Base-by-base conservation (phyloP, 805 yeast genomes). In the Kregervanrija pseudodelftensis region DNA sequence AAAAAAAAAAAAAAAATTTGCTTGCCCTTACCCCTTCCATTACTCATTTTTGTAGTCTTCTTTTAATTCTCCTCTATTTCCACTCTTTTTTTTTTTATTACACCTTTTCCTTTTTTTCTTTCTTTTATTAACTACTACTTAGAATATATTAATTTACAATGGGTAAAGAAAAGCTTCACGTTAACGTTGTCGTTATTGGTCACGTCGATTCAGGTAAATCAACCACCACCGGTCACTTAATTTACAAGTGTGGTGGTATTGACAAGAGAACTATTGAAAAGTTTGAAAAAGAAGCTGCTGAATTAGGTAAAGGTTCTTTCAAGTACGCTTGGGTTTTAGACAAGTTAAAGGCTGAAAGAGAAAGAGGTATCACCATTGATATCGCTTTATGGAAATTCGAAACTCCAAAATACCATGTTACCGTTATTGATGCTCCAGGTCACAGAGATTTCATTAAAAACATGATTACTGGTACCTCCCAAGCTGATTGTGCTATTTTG, bases 161-260 rank as follows among this genome's bases (percentile, higher is more conserved):
- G 28, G 28, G 28, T 22, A 22, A 22, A 7, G 28, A 22, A 14
- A 14, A 14, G 38, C 16, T 8, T 76, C 96, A 89, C 85, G 85
- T 90, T 79, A 90, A 89, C 95, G 93, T 90, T 77, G 97, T 90
- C 74, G 96, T 90, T 72, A 89, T 90, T 74, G 96, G 96, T 76
- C 96, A 90, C 95, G 96, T 90, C 96, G 96, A 90, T 77, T 89
- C 96, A 66, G 90, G 89, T 77, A 83, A 85, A 79, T 89, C 96
- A 57, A 89, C 96, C 69, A 89, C 96, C 76, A 88, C 96, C 71
- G 96, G 96, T 75, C 96, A 88, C 83, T 84, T 89, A 77, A 88
- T 89, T 70, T 89, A 72, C 93, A 88, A 88, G 90, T 88, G 95
- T 80, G 96, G 96, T 84, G 96, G 91, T 82, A 85, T 85, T 65